Conservation (phyloP, 257 asterid species). For the Solanum lycopersicoides region DNA sequence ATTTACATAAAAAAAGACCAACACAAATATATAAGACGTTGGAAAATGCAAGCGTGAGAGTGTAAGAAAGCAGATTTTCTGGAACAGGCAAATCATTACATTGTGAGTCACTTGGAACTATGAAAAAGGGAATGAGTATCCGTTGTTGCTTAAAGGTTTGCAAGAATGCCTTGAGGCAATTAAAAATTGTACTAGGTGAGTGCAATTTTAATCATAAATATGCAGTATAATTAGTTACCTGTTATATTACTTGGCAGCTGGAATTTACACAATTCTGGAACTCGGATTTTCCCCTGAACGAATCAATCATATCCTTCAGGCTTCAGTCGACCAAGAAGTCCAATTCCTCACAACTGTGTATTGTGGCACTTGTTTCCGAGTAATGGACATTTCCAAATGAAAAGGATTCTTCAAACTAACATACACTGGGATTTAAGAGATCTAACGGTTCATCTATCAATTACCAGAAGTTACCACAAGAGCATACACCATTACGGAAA, state of each 20-base stretch:
- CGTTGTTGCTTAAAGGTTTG: neutral
- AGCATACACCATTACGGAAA: conserved; percentile 54
- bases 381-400: neutral
- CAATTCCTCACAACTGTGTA: neutral
- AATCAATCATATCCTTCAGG: neutral
- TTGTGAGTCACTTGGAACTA: neutral
- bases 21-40: too few relatives aligned
- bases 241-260: neutral
- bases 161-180: neutral
- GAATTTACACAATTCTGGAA: neutral
- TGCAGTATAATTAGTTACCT: neutral
- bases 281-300: neutral
- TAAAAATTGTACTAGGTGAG: neutral
- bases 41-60: too few relatives aligned
- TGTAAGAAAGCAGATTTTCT: neutral
- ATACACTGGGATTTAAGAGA: neutral
- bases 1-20: too few relatives aligned
- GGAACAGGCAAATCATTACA: neutral
- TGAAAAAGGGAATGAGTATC: neutral
- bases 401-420: neutral
- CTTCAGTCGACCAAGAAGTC: neutral
- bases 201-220: neutral
- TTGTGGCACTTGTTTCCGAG: neutral
- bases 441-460: neutral
- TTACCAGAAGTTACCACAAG: conserved; percentile 80